phyloP scores from a whole-genome alignment of 1,284 basidiomycete genomes.

The Volvariella surrecta region DNA sequence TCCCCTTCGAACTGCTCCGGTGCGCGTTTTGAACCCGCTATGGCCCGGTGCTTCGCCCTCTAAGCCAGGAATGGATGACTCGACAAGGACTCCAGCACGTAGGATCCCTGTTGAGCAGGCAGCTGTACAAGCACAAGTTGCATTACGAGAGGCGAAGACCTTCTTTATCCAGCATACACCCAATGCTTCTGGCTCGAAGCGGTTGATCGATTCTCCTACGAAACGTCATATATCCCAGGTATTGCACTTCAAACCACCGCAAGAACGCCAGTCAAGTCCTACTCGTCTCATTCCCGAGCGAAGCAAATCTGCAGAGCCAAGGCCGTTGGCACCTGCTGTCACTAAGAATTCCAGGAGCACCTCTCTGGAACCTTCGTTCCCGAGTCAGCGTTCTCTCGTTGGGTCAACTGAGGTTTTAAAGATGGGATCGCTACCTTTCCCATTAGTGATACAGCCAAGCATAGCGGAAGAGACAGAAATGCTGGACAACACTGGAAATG shows the following conservation, averaged over 20 bases:
- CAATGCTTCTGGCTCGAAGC: no score
- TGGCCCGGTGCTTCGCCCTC: no score
- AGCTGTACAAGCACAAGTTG: constrained; percentile 15
- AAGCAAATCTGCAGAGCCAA: constrained; percentile 27
- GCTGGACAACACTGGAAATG: constrained; percentile 6
- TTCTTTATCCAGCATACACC: no score
- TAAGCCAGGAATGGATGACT: constrained; percentile 18
- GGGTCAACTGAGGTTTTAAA: constrained; percentile 12
- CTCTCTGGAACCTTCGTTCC: constrained; percentile 16
- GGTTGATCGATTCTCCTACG: no score
- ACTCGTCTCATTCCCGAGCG: constrained; percentile 9
- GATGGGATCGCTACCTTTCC: constrained; percentile 32
- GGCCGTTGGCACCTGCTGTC: constrained; percentile 13
- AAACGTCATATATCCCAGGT: no score
- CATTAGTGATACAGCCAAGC: constrained; percentile 20
- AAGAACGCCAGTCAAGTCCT: constrained; percentile 13
- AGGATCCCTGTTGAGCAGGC: constrained; percentile 48
- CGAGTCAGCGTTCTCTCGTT: constrained; percentile 3
- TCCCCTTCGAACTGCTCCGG: constrained; percentile 26
- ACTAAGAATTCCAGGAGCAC: constrained; percentile 20
- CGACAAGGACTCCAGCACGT: constrained; percentile 47
- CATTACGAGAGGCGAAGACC: neutral
- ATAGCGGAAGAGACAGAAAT: constrained; percentile 6
- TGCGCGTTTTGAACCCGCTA: constrained; percentile 8
- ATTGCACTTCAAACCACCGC: no score